A percentile compares a stretch with the other conserved stretches of the same genome.
Evolutionary conservation across 441 rosid genomes (phyloP).

Genomic region (Brassica balearica): DNA sequence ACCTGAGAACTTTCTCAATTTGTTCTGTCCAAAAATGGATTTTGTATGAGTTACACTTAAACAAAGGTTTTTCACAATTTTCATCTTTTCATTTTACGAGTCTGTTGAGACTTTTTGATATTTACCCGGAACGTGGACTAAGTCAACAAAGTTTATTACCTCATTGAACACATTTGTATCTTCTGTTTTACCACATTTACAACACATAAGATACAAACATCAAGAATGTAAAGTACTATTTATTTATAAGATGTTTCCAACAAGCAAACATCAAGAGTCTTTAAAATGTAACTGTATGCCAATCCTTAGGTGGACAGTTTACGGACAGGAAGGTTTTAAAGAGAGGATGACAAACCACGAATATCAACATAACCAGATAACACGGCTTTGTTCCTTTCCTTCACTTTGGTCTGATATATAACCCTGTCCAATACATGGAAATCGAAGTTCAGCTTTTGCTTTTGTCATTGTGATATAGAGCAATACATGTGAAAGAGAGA

Average conservation of each 20-base stretch:
- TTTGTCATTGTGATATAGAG: background rate
- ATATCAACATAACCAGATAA: conserved; percentile 79
- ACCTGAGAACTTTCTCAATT: background rate
- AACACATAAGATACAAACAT: background rate
- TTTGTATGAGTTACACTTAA: background rate
- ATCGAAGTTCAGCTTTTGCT: conserved; percentile 6
- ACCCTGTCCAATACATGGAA: conserved; percentile 59
- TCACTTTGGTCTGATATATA: conserved; percentile 67
- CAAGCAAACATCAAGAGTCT: conserved; percentile 12
- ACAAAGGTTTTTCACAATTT: conserved; percentile 1
- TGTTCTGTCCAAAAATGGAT: conserved; percentile 2
- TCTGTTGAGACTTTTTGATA: background rate
- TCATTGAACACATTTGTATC: background rate
- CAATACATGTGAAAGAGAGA: background rate
- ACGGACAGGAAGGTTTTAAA: conserved; percentile 41
- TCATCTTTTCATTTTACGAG: background rate
- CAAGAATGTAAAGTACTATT: background rate
- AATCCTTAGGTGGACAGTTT: background rate
- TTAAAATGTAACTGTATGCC: background rate
- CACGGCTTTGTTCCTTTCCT: conserved; percentile 74
- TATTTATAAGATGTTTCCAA: background rate
- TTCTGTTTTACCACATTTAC: background rate
- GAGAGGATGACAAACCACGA: conserved; percentile 55
- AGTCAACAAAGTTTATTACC: background rate
- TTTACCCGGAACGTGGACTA: background rate